phyloP scores from a whole-genome alignment of 1,284 basidiomycete species.

The Golubevia pallescens region DNA sequence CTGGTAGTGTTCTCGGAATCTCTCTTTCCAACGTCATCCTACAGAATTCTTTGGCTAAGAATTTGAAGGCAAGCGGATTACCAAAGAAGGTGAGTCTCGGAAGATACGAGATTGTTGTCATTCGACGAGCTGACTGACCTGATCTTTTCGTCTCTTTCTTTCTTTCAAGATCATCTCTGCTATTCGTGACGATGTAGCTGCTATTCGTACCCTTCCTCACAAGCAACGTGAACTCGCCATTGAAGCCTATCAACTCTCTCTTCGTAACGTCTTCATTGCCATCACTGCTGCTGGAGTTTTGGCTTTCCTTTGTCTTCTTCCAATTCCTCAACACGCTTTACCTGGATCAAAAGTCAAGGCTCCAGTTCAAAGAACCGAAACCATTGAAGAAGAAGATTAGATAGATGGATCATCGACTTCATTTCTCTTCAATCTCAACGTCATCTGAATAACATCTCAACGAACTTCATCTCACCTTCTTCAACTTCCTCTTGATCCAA shows the following conservation, averaged over 20 bases:
- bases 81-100: constrained; percentile 33
- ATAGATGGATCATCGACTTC: too few species aligned
- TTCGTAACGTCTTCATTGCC: constrained; percentile 64
- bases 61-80: constrained; percentile 45
- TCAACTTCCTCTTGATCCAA: too few species aligned
- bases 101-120: constrained; percentile 8
- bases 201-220: constrained; percentile 39
- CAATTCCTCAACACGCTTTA: constrained; percentile 60
- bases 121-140: not conserved
- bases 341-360: too few species aligned
- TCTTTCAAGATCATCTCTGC: constrained; percentile 36
- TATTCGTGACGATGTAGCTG: constrained; percentile 59
- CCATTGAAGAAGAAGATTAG: too few species aligned
- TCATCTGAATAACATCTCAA: too few species aligned
- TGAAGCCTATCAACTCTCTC: constrained; percentile 59
- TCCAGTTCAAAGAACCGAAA: too few species aligned
- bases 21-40: constrained; percentile 64
- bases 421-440: too few species aligned
- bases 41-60: constrained; percentile 60
- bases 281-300: constrained; percentile 51
- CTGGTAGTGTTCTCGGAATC: constrained; percentile 65
- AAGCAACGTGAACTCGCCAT: constrained; percentile 45
- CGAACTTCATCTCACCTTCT: too few species aligned
- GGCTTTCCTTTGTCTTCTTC: constrained; percentile 58
- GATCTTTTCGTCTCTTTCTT: not conserved